Base-by-base conservation (phyloP, 768 basidiomycete species). In the Boletus reticuloceps region DNA sequence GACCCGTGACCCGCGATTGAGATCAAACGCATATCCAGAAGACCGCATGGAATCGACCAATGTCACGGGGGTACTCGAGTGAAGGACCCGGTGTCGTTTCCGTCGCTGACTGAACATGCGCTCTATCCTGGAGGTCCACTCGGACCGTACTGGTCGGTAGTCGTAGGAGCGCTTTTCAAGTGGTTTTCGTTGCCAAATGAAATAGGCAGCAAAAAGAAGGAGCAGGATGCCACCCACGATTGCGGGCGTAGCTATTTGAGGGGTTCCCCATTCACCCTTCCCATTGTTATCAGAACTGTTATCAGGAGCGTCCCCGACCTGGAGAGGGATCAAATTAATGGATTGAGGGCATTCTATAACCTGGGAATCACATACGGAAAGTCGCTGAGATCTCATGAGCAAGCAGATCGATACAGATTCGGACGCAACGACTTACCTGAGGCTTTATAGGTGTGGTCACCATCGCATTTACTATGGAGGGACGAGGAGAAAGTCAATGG, bases 191-290 rank as follows among this genome's bases (percentile, higher is more conserved):
- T 58, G 48, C 63, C 65, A 71, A 34, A 68, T 41, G 54, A 73
- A 39, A 34, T 61, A 63, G 34, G 25, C 53, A 17, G 36, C 50
- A 34, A 70, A 64, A 31, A 65, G 7, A 1, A 66, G 43, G 25
- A 71, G 43, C 16, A 76, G 64, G 38, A 32, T 62, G 6, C 64
- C 61, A 29, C 71, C 75, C 11, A 74, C 69, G 40, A 75, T 64
- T 50, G 66, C 62, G 8, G 76, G 75, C 0, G 64, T 41, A 11
- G 65, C 68, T 45, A 76, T 73, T 47, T 77, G 75, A 9, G 69
- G 36, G 14, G 70, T 7, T 14, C 47, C 47, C 72, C 72, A 74
- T 17, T 34, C 19, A 16, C 27, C 37, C 2, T 29, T 11, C 34
- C 12, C 36, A 22, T n/a, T 3, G 14, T 17, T 46, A 13, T 52